Evolutionary conservation across 345 rosid genomes (phyloP).

Genomic region (Leavenworthia alabamica): DNA sequence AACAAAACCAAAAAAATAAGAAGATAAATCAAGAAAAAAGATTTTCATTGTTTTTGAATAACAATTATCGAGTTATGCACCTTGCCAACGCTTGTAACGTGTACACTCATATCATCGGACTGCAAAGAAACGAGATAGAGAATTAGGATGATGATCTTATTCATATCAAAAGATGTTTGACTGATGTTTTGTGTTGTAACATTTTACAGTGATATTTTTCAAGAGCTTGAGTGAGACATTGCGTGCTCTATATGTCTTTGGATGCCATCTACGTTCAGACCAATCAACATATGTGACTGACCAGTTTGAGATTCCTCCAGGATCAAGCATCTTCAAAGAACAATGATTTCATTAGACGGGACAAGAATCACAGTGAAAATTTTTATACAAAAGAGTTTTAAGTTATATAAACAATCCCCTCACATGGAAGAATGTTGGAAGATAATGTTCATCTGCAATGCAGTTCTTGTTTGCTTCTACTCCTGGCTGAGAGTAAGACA

Average conservation of each 20-base stretch:
- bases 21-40: neutral
- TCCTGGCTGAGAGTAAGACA: conserved; percentile 60
- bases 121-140: conserved; percentile 29
- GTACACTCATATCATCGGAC: conserved; percentile 66
- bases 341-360: conserved; percentile 4
- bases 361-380: neutral
- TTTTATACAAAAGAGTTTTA: neutral
- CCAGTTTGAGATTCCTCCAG: conserved; percentile 88
- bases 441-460: conserved; percentile 96
- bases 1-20: neutral
- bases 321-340: conserved; percentile 73
- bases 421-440: conserved; percentile 88
- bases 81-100: conserved; percentile 79
- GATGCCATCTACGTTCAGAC: conserved; percentile 99
- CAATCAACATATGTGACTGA: conserved; percentile 96
- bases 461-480: conserved; percentile 83
- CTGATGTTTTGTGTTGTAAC: neutral
- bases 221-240: conserved; percentile 60
- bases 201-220: conserved; percentile 68
- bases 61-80: conserved; percentile 1
- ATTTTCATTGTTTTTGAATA: neutral
- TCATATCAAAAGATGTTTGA: neutral
- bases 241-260: conserved; percentile 68
- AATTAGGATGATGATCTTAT: neutral
- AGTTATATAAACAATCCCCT: conserved; percentile 21